Evolutionary conservation across 805 yeast genomes (phyloP).

Genomic region (Yarrowia yakushimensis): DNA sequence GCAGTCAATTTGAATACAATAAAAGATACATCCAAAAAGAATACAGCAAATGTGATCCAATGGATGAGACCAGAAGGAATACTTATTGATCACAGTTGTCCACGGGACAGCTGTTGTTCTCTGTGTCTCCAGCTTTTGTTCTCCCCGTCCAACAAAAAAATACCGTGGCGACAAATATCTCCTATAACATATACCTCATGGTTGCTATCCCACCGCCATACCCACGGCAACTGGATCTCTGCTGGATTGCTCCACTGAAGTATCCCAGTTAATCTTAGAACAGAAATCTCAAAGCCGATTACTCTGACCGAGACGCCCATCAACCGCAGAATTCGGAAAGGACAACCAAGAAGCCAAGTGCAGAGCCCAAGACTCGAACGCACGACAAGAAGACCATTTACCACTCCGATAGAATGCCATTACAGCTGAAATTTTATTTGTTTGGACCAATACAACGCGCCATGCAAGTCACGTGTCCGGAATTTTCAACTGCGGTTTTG

Average conservation of each 20-base stretch:
- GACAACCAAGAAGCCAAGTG: conserved; percentile 23
- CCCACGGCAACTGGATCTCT: conserved; percentile 26
- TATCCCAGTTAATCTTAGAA: conserved; percentile 22
- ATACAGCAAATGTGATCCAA: no score
- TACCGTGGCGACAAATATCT: conserved; percentile 11
- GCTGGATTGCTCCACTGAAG: conserved; percentile 27
- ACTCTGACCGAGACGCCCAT: conserved; percentile 25
- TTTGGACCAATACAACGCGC: background rate
- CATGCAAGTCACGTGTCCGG: background rate
- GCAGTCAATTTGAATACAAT: no score
- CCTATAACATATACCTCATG: conserved; percentile 9
- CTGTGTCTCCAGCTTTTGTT: no score
- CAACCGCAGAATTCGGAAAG: conserved; percentile 26
- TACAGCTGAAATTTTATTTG: background rate
- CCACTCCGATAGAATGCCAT: conserved; percentile 93
- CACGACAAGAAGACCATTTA: conserved; percentile 95
- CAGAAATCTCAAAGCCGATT: conserved; percentile 25
- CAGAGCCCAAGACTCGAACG: conserved; percentile 49
- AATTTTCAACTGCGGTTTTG: background rate
- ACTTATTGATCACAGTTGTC: no score
- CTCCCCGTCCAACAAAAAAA: no score
- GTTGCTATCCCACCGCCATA: conserved; percentile 26
- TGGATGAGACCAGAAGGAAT: no score
- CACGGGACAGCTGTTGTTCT: no score
- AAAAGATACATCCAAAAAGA: no score